Percentiles rank a stretch among this genome's conserved stretches.
Evolutionary conservation across 768 basidiomycete species (phyloP).

Genomic region (Pulveroboletus sp.): DNA sequence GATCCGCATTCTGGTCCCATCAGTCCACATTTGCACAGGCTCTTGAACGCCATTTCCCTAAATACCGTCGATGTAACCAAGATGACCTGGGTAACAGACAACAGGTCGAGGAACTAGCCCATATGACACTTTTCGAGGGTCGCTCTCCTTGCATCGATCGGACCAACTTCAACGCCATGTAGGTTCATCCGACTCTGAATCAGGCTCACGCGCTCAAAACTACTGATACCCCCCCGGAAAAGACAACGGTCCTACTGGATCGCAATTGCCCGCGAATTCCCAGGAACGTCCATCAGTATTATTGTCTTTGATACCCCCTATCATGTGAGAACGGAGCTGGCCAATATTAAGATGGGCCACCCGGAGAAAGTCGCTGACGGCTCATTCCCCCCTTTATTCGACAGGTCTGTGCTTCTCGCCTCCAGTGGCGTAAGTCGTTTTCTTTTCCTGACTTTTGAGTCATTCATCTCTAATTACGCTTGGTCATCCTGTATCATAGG

Average conservation of each 20-base stretch:
- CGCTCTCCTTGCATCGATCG: constrained; percentile 76
- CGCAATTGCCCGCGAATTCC: constrained; percentile 62
- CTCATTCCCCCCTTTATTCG: constrained; percentile 17
- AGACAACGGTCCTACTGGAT: constrained; percentile 77
- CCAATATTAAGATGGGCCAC: background rate
- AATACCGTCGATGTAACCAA: constrained; percentile 71
- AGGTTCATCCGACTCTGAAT: constrained; percentile 35
- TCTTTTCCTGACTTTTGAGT: background rate
- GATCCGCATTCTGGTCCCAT: background rate
- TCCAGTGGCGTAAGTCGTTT: constrained; percentile 53
- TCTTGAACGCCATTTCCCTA: constrained; percentile 56
- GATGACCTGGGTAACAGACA: constrained; percentile 71
- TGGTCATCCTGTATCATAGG: constrained; percentile 40
- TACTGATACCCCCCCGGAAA: constrained; percentile 2
- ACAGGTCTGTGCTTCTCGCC: constrained; percentile 60
- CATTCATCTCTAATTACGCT: background rate
- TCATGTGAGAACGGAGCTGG: constrained; percentile 45
- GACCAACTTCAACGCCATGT: constrained; percentile 70
- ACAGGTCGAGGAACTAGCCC: constrained; percentile 58
- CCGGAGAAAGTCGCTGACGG: constrained; percentile 10
- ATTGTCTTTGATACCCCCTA: constrained; percentile 77
- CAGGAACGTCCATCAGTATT: constrained; percentile 62
- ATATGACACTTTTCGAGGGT: constrained; percentile 50
- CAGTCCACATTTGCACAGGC: constrained; percentile 68
- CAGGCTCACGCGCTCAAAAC: background rate